phyloP scores from a whole-genome alignment of 139 green algal genomes.

The Picochlorum sp. region DNA sequence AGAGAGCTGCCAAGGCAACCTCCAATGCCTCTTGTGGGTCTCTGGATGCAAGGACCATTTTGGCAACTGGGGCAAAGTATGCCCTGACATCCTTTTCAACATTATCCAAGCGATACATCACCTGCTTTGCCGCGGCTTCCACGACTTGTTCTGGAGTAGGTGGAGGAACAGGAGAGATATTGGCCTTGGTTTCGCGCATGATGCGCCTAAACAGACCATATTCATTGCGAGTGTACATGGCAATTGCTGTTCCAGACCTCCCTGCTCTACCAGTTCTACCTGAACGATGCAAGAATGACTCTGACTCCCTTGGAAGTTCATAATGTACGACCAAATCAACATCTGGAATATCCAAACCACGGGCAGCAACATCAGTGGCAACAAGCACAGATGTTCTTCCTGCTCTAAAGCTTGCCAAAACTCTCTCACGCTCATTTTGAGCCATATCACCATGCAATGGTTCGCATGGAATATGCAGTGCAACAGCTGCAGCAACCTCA shows the following conservation, averaged over 20 bases:
- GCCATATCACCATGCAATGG: constrained; percentile 64
- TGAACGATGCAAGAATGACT: constrained; percentile 45
- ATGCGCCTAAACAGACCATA: constrained; percentile 53
- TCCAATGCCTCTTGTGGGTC: constrained; percentile 38
- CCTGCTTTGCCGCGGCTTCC: constrained; percentile 41
- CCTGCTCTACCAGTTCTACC: constrained; percentile 66
- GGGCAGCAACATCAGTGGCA: constrained; percentile 91
- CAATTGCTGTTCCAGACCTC: constrained; percentile 66
- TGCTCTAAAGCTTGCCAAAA: constrained; percentile 77
- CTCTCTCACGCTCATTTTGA: constrained; percentile 42
- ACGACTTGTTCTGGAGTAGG: constrained; percentile 54
- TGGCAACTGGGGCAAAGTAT: constrained; percentile 75
- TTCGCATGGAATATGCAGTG: constrained; percentile 30
- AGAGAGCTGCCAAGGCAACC: constrained; percentile 76
- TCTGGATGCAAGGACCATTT: constrained; percentile 50
- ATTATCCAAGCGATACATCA: constrained; percentile 59
- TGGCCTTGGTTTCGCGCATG: constrained; percentile 42
- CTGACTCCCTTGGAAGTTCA: constrained; percentile 38
- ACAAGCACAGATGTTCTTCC: constrained; percentile 69
- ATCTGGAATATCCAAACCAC: constrained; percentile 87
- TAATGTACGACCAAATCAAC: constrained; percentile 61
- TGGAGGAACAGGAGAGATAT: constrained; percentile 34
- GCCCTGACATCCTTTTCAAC: constrained; percentile 62
- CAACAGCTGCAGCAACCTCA: constrained; percentile 56
- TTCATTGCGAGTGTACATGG: constrained; percentile 65